These are phyloP conservation scores for Calycina herbarum DNA, from an alignment of 2,329 filamentous ascomycete genomes.

Conservation along the genomic window DNA sequence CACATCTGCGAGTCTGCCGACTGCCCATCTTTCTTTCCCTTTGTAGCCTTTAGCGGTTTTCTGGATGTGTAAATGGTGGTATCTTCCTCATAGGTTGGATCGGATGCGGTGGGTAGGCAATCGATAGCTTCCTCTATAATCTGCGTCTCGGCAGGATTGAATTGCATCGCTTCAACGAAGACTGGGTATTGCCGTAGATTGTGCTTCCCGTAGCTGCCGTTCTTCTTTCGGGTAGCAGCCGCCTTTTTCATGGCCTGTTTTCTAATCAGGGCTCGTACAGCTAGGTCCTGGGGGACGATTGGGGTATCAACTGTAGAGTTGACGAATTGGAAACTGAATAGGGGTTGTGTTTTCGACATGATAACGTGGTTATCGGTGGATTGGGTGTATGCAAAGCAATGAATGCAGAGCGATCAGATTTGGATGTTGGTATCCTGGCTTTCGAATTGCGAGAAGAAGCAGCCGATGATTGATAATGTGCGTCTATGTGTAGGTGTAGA, in stretches of 20 bases:
- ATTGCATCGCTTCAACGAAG: constrained; percentile 15
- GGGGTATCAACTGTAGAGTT: constrained; percentile 31
- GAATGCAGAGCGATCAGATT: neutral
- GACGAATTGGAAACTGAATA: constrained; percentile 31
- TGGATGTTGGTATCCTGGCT: constrained; percentile 3
- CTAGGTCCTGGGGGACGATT: constrained; percentile 26
- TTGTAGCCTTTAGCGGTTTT: neutral
- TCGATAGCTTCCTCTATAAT: neutral
- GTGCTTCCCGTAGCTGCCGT: constrained; percentile 37
- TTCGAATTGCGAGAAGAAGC: neutral
- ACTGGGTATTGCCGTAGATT: constrained; percentile 37
- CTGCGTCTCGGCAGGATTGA: neutral
- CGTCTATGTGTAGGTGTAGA: too few relatives aligned
- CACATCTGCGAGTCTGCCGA: constrained; percentile 6
- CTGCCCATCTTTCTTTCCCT: neutral
- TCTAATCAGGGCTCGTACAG: constrained; percentile 36
- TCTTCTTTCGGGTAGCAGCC: constrained; percentile 35
- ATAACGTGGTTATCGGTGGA: neutral
- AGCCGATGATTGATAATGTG: too few relatives aligned
- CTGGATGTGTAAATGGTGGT: neutral
- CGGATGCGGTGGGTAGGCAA: neutral
- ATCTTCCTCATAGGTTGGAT: neutral
- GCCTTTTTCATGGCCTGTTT: constrained; percentile 44
- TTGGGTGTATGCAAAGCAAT: neutral
- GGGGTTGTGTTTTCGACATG: constrained; percentile 15